Conservation (phyloP, 805 yeast species). For the Myxozyma vanderwaltii region DNA sequence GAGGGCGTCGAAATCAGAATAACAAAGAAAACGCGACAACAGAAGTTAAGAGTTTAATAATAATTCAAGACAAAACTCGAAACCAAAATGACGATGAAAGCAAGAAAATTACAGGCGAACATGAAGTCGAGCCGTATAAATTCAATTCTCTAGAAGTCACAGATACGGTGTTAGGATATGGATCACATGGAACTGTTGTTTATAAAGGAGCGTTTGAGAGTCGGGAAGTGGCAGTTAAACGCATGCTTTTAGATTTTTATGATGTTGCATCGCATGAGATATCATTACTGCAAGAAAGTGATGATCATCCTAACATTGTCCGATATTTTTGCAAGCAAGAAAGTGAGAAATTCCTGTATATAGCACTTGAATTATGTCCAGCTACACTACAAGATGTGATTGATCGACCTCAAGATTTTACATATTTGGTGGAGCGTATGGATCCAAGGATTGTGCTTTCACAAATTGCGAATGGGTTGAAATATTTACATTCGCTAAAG, state of each 20-base stretch:
- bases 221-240: conserved; percentile 92
- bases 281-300: conserved; percentile 83
- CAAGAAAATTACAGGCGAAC: not conserved
- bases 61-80: conserved; percentile 8
- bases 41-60: conserved; percentile 1
- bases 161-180: conserved; percentile 77
- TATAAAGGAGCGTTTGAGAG: conserved; percentile 86
- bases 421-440: conserved; percentile 47
- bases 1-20: conserved; percentile 55
- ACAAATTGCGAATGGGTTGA: conserved; percentile 82
- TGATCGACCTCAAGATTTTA: conserved; percentile 51
- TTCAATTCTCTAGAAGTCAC: conserved; percentile 55
- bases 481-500: conserved; percentile 83
- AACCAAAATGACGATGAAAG: not conserved
- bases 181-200: conserved; percentile 96
- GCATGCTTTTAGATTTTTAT: conserved; percentile 90
- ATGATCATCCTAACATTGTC: conserved; percentile 93
- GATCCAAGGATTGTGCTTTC: conserved; percentile 58
- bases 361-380: conserved; percentile 88
- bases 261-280: conserved; percentile 95
- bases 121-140: conserved; percentile 1
- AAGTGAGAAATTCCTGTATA: conserved; percentile 82
- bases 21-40: conserved; percentile 1
- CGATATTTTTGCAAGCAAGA: conserved; percentile 93
- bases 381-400: conserved; percentile 86